phyloP scores from a whole-genome alignment of 2,329 filamentous ascomycete species.

The Diaporthe destruens region DNA sequence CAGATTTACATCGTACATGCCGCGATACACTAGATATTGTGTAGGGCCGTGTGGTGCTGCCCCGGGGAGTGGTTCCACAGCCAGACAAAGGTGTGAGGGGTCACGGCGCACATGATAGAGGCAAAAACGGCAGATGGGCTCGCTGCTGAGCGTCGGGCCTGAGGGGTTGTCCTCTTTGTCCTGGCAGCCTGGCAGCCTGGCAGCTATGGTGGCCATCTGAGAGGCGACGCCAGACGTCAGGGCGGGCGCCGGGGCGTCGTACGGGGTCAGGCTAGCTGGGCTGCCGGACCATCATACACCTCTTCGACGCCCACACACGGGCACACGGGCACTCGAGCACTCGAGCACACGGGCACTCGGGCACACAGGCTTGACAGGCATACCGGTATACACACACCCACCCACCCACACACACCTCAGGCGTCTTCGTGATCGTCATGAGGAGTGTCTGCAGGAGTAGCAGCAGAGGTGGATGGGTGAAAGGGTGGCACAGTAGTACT shows the following conservation, averaged over 20 bases:
- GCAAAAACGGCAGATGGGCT: slow-evolving; percentile 8
- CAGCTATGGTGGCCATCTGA: not conserved
- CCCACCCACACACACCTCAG: not conserved
- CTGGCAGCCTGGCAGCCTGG: not conserved
- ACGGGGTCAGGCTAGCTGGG: not conserved
- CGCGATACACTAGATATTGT: not conserved
- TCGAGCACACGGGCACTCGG: too few relatives aligned
- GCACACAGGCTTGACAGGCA: too few relatives aligned
- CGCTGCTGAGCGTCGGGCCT: too few relatives aligned
- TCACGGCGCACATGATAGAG: slow-evolving; percentile 24
- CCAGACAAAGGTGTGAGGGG: slow-evolving; percentile 13
- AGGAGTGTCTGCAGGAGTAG: not conserved
- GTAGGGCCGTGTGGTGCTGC: slow-evolving; percentile 20
- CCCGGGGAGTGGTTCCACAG: slow-evolving; percentile 2
- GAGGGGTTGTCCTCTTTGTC: not conserved
- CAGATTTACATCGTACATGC: not conserved
- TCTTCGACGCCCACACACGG: not conserved
- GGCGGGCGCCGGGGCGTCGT: not conserved
- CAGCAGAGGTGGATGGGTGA: not conserved
- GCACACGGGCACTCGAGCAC: too few relatives aligned
- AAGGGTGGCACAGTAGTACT: not conserved
- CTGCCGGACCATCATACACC: slow-evolving; percentile 9
- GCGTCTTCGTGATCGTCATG: slow-evolving; percentile 10
- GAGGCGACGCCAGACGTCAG: slow-evolving; percentile 19
- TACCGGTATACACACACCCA: not conserved